These are phyloP conservation scores for Chaetomium sp. DNA, from an alignment of 2,329 filamentous ascomycete genomes.

Conservation along the genomic window DNA sequence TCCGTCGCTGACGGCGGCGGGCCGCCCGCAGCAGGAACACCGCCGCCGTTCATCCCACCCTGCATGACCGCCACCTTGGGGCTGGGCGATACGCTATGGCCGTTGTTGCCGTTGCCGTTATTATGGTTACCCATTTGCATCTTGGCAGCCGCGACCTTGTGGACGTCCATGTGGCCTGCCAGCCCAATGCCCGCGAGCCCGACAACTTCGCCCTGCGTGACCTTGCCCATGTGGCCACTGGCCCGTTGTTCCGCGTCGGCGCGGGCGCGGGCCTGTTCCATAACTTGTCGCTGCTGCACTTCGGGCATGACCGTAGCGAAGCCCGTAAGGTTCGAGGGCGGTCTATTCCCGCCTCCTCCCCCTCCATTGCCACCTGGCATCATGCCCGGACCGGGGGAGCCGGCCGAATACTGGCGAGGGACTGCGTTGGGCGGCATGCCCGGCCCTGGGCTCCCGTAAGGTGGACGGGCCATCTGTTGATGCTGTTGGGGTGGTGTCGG, in stretches of 20 bases:
- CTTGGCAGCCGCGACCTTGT: conserved; percentile 42
- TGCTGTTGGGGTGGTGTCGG: conserved; percentile 39
- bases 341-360: conserved; percentile 21
- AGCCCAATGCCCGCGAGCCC: conserved; percentile 45
- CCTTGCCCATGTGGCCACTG: conserved; percentile 46
- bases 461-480: conserved; percentile 35
- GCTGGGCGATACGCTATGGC: conserved; percentile 25
- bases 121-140: conserved; percentile 37
- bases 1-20: neutral
- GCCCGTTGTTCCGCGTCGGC: conserved; percentile 43
- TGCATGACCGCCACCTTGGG: conserved; percentile 25
- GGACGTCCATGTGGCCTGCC: conserved; percentile 40
- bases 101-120: neutral
- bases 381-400: conserved; percentile 39
- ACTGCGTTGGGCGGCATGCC: conserved; percentile 36
- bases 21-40: neutral
- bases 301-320: conserved; percentile 55
- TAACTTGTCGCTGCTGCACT: conserved; percentile 52
- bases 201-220: conserved; percentile 47
- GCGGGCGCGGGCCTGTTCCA: conserved; percentile 55
- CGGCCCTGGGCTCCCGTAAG: conserved; percentile 36
- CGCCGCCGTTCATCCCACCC: conserved; percentile 28
- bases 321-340: conserved; percentile 44
- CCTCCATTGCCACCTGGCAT: conserved; percentile 29
- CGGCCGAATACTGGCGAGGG: conserved; percentile 40